Evolutionary conservation across 495 filamentous ascomycete species (phyloP).

Genomic region (Tuber melanosporum): DNA sequence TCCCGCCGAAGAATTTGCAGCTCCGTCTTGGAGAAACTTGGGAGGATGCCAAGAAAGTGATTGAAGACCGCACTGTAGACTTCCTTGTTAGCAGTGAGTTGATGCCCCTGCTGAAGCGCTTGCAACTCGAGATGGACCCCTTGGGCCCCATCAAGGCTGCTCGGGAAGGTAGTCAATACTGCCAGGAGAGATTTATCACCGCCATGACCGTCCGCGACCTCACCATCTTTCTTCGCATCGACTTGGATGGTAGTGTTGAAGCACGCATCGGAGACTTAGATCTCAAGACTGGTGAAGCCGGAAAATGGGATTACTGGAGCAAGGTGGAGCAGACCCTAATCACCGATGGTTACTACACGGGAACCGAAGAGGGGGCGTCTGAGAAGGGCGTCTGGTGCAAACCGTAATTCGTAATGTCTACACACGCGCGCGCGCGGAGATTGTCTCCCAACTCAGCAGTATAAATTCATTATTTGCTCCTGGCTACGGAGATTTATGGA

Average conservation of each 20-base stretch:
- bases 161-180: not conserved
- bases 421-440: not conserved
- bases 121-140: conserved; percentile 51
- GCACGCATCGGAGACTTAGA: conserved; percentile 82
- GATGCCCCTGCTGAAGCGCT: conserved; percentile 46
- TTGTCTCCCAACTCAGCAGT: not conserved
- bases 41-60: conserved; percentile 9
- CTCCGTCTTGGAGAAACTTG: conserved; percentile 11
- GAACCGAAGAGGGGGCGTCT: conserved; percentile 44
- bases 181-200: conserved; percentile 30
- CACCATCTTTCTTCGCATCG: conserved; percentile 68
- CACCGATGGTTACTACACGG: conserved; percentile 67
- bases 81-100: conserved; percentile 39
- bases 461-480: not conserved
- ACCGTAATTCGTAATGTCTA: conserved; percentile 6
- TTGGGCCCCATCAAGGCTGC: conserved; percentile 39
- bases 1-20: conserved; percentile 13
- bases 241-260: conserved; percentile 50
- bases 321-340: conserved; percentile 57
- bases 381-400: conserved; percentile 26
- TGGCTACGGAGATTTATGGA: not conserved
- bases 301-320: conserved; percentile 69
- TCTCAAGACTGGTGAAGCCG: conserved; percentile 63
- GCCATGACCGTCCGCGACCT: conserved; percentile 91
- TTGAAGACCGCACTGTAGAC: conserved; percentile 15